A percentile compares a stretch with the other conserved stretches of the same genome.
Evolutionary conservation across 2,329 filamentous ascomycete species (phyloP).

Genomic region (Monosporascus sp.): DNA sequence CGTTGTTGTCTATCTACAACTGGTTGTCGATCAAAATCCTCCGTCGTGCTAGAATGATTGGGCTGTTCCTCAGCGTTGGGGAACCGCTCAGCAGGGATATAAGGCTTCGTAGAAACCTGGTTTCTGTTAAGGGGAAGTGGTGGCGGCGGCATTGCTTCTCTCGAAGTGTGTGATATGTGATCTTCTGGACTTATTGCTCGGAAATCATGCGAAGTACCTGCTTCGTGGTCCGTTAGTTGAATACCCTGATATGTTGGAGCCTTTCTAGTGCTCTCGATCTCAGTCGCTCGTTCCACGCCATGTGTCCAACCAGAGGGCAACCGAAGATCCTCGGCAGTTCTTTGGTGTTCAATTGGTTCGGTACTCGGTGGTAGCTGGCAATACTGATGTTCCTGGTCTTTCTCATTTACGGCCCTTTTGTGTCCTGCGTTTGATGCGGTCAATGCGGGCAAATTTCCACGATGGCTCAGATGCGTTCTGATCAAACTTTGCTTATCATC

Average conservation of each 20-base stretch:
- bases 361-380: background rate
- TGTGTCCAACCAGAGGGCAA: background rate
- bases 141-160: conserved; percentile 27
- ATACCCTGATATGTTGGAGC: background rate
- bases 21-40: background rate
- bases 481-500: background rate
- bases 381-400: background rate
- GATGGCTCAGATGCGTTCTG: background rate
- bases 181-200: conserved; percentile 4
- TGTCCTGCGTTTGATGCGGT: too few relatives aligned
- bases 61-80: background rate
- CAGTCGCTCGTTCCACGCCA: background rate
- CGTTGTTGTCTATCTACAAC: background rate
- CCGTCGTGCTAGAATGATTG: background rate
- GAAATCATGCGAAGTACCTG: background rate
- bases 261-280: background rate
- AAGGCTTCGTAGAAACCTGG: background rate
- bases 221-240: background rate
- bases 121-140: conserved; percentile 15
- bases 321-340: too few relatives aligned
- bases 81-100: background rate
- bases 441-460: background rate
- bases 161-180: conserved; percentile 16
- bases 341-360: background rate
- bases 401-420: background rate